Evolutionary conservation across 1,284 basidiomycete genomes (phyloP), one percentile per base, ranked within the genome.

Genomic region (Puccinia horiana): DNA sequence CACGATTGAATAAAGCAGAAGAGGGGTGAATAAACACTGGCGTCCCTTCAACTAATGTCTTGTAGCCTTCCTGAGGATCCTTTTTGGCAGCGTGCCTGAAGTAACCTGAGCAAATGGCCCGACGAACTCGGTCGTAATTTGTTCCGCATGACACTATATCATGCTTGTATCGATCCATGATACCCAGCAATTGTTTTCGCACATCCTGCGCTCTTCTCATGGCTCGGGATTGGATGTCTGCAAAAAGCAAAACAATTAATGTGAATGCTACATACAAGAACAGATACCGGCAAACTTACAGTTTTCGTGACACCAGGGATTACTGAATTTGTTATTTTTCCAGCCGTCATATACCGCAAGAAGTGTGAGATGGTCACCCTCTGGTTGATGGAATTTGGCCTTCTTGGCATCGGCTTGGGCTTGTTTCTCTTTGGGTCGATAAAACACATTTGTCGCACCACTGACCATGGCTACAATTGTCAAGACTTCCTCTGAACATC

Each of bases 111-210:
- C 95, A 97, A 83, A 99, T 98, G 5, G 97, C 96, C 86, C 93
- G 92, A 65, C 96, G 93, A 3, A 99, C 94, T 18, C 91, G 91
- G 87, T 97, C 98, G 88, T 92, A 98, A 87, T 99, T 95, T 84
- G 91, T 91, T 35, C 96, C 96, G 23, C 94, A 92, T 11, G 93
- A 95, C 35, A 95, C 87, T 83, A 99, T 93, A 85, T 98, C 96
- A 87, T 98, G 96, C 86, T 96, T 97, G 88, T 98, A 98, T 91
- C 97, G 90, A 87, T 99, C 96, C 96, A 99, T 99, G 87, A 99
- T 99, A 83, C 96, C 96, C 67, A 98, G 89, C 81, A 99, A 88
- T 88, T 99, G 96, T 86, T 98, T 99, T 80, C 96, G 90, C 14
- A 99, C 95, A 89, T 99, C 96, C 87, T 98, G 95, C 4, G 96